Conservation (phyloP, 305 asterid species). For the Rubia tinctorum region DNA sequence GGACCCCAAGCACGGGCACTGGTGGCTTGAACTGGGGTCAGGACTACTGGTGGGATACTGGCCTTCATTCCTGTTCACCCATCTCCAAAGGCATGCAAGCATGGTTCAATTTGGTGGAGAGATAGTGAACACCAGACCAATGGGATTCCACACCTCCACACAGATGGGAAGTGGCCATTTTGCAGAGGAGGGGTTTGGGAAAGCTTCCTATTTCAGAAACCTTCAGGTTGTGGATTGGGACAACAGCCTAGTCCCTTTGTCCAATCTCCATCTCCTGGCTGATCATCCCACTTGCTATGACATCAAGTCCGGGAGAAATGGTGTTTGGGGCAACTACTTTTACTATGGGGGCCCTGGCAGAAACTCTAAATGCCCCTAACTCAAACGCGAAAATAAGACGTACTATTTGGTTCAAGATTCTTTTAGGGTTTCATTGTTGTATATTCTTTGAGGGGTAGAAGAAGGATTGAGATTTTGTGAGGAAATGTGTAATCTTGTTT, state of each 20-base stretch:
- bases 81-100: conserved; percentile 69
- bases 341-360: conserved; percentile 98
- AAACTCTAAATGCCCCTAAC: conserved; percentile 62
- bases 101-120: conserved; percentile 97
- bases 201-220: conserved; percentile 83
- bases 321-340: conserved; percentile 89
- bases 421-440: conserved; percentile 37
- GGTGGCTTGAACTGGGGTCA: conserved; percentile 92
- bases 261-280: conserved; percentile 76
- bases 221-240: conserved; percentile 95
- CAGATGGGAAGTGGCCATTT: conserved; percentile 99
- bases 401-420: conserved; percentile 12
- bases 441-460: conserved; percentile 20
- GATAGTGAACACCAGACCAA: conserved; percentile 69
- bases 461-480: not conserved
- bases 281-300: conserved; percentile 89
- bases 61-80: conserved; percentile 81
- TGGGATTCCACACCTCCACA: conserved; percentile 77
- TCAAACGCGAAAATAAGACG: not conserved
- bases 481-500: not conserved
- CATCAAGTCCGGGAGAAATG: conserved; percentile 78
- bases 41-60: conserved; percentile 88
- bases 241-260: conserved; percentile 66
- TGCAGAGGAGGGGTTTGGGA: conserved; percentile 80
- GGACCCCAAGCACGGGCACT: conserved; percentile 96